Base-by-base conservation (phyloP, 371 early-diverging fungal species). In the Mortierella sp. region DNA sequence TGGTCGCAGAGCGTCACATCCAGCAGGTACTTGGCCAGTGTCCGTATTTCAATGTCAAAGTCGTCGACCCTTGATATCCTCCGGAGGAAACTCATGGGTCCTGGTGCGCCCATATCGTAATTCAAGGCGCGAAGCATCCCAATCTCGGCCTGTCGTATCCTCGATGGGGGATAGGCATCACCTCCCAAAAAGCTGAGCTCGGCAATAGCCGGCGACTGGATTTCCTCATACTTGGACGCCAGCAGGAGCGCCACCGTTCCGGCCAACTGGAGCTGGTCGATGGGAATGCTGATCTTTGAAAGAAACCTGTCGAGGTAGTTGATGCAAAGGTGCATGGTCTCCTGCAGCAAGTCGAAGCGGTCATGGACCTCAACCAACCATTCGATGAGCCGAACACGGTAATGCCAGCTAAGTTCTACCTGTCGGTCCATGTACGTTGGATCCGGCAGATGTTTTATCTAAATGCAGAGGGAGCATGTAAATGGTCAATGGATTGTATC, bases 151-250 rank as follows among this genome's bases (percentile, higher is more conserved):
- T 88, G 84, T 67, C 92, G 86, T 40, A 96, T 89, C 82, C 96
- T 95, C 1, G 91, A 91, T 28, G 89, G 90, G 11, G 90, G 87
- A 87, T 93, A 94, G 55, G 81, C 91, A 61, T 90, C 88, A 69
- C 93, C 94, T 1, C 91, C 89, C 76, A 94, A 83, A 77, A 88
- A 92, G n/a, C 90, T 86, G 71, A 96, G 91, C 74, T 92, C 90
- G 26, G 89, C 80, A 64, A 96, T 82, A n/a, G 92, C 88, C 11
- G 95, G 96, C 2, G 93, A 89, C 44, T 92, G 87, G 59, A 95
- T 93, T 87, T 98, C 98, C 87, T 98, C 97, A 87, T 95, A 97
- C 87, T 98, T 98, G 80, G 94, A 90, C 1, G 98, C 96, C 43
- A 98, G 91, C 51, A 98, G 90, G 73, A 97, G 85, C 6, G 95